Base-by-base conservation (phyloP, 2,329 filamentous ascomycete species). In the Venturiaceae sp. region DNA sequence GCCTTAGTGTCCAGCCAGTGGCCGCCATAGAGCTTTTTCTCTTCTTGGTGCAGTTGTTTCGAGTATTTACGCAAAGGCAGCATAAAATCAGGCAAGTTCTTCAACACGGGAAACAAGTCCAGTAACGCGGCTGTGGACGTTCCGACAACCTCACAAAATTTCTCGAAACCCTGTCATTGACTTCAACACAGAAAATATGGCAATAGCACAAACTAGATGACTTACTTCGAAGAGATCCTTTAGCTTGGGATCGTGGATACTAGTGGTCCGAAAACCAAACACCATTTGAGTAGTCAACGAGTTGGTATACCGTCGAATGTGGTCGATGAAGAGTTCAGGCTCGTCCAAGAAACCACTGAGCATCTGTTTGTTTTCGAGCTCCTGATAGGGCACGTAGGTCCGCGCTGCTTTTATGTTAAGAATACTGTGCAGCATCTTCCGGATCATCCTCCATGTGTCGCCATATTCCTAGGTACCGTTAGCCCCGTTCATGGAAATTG, bases 321-420 rank as follows among this genome's bases (percentile, higher is more conserved):
- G 74, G 11, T 76, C 65, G 4, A 73, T 57, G 47, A 77, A 78
- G 1, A 70, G 60, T 1, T 73, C 62, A 0, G 79, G 79, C 6
- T 67, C 60, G 0, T 75, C 71, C 3, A 82, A 62, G 19, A 83
- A 66, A 6, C 77, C 75, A 47, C 69, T 61, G 21, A 81, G 68
- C 79, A 83, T 79, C 54, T 77, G 74, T 63, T 77, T 80, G 66
- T 77, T 80, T 64, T 83, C 80, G 2, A 83, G 70, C 53, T 78
- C 74, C 62, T 83, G 80, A 62, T 82, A 83, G 1, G 77, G 74
- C 2, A 82, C 72, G 59, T 84, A 84, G 9, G 62, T 61, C n/a
- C 6, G 5, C 5, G 30, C 50, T 11, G 21, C 5, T 7, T 7
- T 19, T 19, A 28, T 6, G 50, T 33, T 33, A 11, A 72, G 68